phyloP scores from a whole-genome alignment of 75 land plant genomes.

The Gnetum montanum region DNA sequence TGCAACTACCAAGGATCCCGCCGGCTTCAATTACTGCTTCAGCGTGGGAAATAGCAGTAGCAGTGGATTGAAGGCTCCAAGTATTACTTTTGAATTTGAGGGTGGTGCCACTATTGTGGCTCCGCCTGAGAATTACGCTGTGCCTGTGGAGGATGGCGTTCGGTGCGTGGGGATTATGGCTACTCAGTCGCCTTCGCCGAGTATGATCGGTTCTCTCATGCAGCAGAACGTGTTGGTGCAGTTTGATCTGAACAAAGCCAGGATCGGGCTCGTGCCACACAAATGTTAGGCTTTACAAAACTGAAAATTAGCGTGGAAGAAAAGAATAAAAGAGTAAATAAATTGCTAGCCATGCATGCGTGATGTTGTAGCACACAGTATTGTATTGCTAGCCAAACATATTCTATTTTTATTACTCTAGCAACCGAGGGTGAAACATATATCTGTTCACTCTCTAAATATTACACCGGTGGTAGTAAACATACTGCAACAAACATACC shows the following conservation, averaged over 20 bases:
- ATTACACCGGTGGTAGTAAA: no score
- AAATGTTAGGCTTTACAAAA: no score
- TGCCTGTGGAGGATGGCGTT: constrained; percentile 27
- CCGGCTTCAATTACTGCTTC: constrained; percentile 54
- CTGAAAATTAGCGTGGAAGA: no score
- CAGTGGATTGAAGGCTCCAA: constrained; percentile 21
- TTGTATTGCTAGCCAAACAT: no score
- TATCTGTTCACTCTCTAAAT: no score
- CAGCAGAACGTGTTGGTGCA: constrained; percentile 71
- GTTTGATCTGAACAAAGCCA: constrained; percentile 56
- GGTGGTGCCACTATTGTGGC: constrained; percentile 38
- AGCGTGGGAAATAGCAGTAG: constrained; percentile 28
- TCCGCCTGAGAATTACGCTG: constrained; percentile 47
- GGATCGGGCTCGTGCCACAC: no score
- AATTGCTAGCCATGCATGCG: no score
- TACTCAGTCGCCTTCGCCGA: constrained; percentile 20
- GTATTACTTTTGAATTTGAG: constrained; percentile 30
- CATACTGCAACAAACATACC: no score
- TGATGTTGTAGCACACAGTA: no score
- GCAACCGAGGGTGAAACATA: no score
- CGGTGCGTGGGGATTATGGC: constrained; percentile 49
- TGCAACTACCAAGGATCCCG: neutral
- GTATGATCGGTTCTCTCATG: constrained; percentile 58
- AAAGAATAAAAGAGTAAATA: no score
- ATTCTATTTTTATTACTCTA: no score